A percentile compares a stretch with the other conserved stretches of the same genome.
Conservation (phyloP, 1,139 yeast species). For the Ogataea hybrid region DNA sequence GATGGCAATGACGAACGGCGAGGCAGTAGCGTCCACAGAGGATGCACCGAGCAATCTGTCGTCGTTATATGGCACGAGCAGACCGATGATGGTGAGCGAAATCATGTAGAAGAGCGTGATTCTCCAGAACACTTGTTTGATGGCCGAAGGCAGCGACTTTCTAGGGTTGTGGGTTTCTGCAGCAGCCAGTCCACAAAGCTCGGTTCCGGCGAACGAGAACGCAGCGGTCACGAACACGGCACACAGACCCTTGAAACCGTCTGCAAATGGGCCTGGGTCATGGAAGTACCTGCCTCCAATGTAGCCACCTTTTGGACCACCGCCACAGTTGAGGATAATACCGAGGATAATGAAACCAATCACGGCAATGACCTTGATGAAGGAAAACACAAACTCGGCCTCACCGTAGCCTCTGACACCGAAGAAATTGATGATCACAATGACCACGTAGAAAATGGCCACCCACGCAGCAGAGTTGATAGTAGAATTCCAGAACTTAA, state of each 20-base stretch:
- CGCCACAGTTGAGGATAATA: slow-evolving; percentile 66
- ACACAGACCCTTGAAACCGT: slow-evolving; percentile 75
- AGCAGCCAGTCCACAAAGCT: slow-evolving; percentile 79
- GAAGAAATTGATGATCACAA: slow-evolving; percentile 53
- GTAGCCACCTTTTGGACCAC: slow-evolving; percentile 56
- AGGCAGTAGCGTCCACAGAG: slow-evolving; percentile 56
- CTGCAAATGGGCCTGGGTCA: slow-evolving; percentile 57
- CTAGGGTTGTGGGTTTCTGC: slow-evolving; percentile 81
- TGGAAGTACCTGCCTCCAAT: slow-evolving; percentile 62
- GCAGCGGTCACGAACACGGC: slow-evolving; percentile 86
- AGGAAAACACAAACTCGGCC: slow-evolving; percentile 60
- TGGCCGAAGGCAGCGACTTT: slow-evolving; percentile 62
- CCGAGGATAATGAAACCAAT: slow-evolving; percentile 71
- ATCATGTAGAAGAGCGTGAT: slow-evolving; percentile 61
- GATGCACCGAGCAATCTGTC: slow-evolving; percentile 43
- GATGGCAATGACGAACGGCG: slow-evolving; percentile 78
- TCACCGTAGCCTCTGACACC: slow-evolving; percentile 68
- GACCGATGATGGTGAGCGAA: slow-evolving; percentile 58
- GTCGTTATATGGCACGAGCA: slow-evolving; percentile 65
- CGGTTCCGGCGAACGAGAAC: slow-evolving; percentile 83
- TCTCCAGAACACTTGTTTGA: slow-evolving; percentile 74
- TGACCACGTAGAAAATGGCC: slow-evolving; percentile 55
- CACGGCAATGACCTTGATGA: slow-evolving; percentile 60
- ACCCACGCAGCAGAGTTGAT: slow-evolving; percentile 69
- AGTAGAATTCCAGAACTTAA: slow-evolving; percentile 59